Conservation (phyloP, 2,329 filamentous ascomycete genomes). For the Nannizziopsis arthrosporioides region DNA sequence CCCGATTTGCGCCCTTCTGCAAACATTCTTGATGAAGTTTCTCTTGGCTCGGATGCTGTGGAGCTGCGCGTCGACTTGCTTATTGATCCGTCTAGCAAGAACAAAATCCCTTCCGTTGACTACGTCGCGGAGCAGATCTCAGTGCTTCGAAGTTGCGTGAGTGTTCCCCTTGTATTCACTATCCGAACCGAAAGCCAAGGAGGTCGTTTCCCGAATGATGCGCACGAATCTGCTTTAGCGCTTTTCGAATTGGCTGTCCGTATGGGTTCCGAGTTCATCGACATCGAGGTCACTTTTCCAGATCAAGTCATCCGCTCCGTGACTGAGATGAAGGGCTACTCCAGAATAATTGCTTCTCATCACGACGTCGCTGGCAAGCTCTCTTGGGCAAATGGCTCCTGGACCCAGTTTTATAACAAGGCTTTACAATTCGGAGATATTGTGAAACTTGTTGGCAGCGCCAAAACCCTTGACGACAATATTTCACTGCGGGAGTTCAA, state of each 20-base stretch:
- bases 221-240: slow-evolving; percentile 55
- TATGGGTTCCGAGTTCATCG: slow-evolving; percentile 82
- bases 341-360: slow-evolving; percentile 86
- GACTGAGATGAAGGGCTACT: slow-evolving; percentile 56
- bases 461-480: slow-evolving; percentile 68
- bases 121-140: slow-evolving; percentile 75
- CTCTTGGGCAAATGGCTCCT: slow-evolving; percentile 86
- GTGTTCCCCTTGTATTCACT: slow-evolving; percentile 82
- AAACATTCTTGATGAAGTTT: slow-evolving; percentile 56
- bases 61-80: slow-evolving; percentile 89
- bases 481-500: slow-evolving; percentile 75
- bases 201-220: slow-evolving; percentile 71
- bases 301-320: slow-evolving; percentile 61
- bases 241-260: slow-evolving; percentile 70
- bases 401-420: slow-evolving; percentile 80
- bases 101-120: slow-evolving; percentile 53
- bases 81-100: slow-evolving; percentile 51
- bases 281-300: slow-evolving; percentile 80
- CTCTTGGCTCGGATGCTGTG: slow-evolving; percentile 81
- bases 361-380: slow-evolving; percentile 71
- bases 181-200: slow-evolving; percentile 77
- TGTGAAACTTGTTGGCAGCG: slow-evolving; percentile 84
- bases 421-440: slow-evolving; percentile 83
- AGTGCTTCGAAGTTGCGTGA: slow-evolving; percentile 58
- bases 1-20: slow-evolving; percentile 57